phyloP scores from a whole-genome alignment of 805 yeast species.

The Candida chauliodis region DNA sequence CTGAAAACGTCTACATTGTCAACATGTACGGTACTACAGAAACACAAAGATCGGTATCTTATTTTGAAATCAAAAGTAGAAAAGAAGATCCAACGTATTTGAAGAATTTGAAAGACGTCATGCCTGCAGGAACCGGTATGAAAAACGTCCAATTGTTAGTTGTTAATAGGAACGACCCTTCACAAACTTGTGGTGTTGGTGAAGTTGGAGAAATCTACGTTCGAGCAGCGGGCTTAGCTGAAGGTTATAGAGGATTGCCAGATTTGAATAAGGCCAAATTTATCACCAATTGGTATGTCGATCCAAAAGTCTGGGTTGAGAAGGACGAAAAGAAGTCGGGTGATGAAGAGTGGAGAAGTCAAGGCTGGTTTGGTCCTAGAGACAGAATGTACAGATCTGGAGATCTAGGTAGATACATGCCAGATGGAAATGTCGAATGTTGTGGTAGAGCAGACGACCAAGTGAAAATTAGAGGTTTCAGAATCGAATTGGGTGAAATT shows the following conservation, averaged over 20 bases:
- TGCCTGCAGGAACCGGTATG: slow-evolving; percentile 99
- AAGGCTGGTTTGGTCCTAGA: slow-evolving; percentile 86
- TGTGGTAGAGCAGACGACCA: slow-evolving; percentile 99
- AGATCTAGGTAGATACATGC: slow-evolving; percentile 92
- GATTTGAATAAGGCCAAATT: slow-evolving; percentile 86
- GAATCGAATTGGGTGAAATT: slow-evolving; percentile 97
- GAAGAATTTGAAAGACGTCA: slow-evolving; percentile 83
- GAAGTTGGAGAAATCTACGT: slow-evolving; percentile 99
- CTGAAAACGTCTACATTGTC: slow-evolving; percentile 83
- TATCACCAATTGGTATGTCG: slow-evolving; percentile 86
- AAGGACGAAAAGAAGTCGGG: slow-evolving; percentile 41
- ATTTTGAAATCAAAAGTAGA: slow-evolving; percentile 80
- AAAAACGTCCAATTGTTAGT: slow-evolving; percentile 88
- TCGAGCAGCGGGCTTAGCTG: slow-evolving; percentile 96
- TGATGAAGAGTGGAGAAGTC: slow-evolving; percentile 61
- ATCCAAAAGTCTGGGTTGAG: slow-evolving; percentile 57
- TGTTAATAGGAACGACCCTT: slow-evolving; percentile 83
- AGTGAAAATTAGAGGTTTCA: slow-evolving; percentile 96
- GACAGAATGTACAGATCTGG: slow-evolving; percentile 97
- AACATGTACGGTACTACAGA: slow-evolving; percentile 99
- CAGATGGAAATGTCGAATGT: slow-evolving; percentile 97
- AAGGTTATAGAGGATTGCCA: slow-evolving; percentile 90
- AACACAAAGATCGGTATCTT: slow-evolving; percentile 97
- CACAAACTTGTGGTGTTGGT: slow-evolving; percentile 95
- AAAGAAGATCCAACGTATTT: slow-evolving; percentile 67